Base-by-base conservation (phyloP, 2,329 filamentous ascomycete genomes). In the Alternaria sp. region DNA sequence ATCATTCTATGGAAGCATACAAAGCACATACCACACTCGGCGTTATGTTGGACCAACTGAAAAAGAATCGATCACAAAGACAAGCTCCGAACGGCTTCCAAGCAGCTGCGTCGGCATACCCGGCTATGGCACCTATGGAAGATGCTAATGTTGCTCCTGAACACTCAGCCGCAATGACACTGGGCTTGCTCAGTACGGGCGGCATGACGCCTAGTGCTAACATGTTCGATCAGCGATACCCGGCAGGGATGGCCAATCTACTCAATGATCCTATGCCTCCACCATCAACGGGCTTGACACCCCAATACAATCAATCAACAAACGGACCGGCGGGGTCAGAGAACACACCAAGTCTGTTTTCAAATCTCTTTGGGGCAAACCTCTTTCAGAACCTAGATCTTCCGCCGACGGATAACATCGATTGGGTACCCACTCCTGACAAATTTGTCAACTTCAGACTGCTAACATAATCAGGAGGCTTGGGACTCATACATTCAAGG, bases 1-100 rank as follows among this genome's bases (percentile, higher is more conserved):
- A 95, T 54, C 83, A 88, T 24, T 95, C 90, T 1, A 90, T 97
- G 80, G 94, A 98, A 67, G 92, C 93, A 0, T 93, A 89, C 80
- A 98, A 98, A 79, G 94, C 92, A 1, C 87, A 87, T 39, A 87
- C 87, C 40, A 85, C 94, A 24, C 81, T 98, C n/a, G 88, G 88
- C 23, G 88, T 97, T 51, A 93, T 98, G 86, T 80, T 98, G 42
- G 84, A 88, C 31, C 95, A 95, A 76, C 83, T 97, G 53, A 88
- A 85, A 68, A 80, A 79, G 55, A 81, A 84, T 9, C 72, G 70
- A 68, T 66, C 66, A n/a, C 54, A 62, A 14, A 63, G 70, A 28
- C 68, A 71, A 55, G 59, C 67, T 21, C 70, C 65, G 31, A 73
- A 68, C 36, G 73, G 67, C 49, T 77, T 76, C 54, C 71, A 73